Evolutionary conservation across 2,329 filamentous ascomycete genomes (phyloP).

Genomic region (Sphaerostilbella broomeana): DNA sequence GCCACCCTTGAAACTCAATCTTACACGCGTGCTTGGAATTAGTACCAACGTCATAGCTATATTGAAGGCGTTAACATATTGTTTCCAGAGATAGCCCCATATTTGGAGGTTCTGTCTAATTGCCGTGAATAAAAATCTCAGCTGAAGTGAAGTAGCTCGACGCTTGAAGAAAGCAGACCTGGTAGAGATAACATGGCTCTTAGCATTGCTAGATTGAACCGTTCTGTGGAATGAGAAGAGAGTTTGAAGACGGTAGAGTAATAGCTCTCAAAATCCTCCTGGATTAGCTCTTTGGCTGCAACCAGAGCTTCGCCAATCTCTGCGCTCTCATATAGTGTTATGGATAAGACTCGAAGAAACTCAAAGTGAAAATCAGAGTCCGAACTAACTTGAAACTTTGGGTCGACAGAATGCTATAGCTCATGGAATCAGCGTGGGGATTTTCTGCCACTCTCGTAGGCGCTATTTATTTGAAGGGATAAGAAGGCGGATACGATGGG

Average conservation of each 20-base stretch:
- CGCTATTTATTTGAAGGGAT: too few species aligned
- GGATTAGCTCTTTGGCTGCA: slow-evolving; percentile 17
- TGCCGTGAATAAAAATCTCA: slow-evolving; percentile 36
- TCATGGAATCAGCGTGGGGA: too few species aligned
- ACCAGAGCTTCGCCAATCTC: slow-evolving; percentile 27
- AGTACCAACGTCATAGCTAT: slow-evolving; percentile 30
- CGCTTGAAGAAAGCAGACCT: slow-evolving; percentile 29
- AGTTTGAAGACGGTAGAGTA: slow-evolving; percentile 17
- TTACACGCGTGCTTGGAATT: slow-evolving; percentile 27
- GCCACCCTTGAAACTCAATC: slow-evolving; percentile 22
- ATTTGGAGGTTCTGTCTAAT: slow-evolving; percentile 34
- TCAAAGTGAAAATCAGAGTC: slow-evolving; percentile 22
- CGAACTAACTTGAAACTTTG: slow-evolving; percentile 18
- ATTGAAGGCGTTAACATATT: slow-evolving; percentile 31
- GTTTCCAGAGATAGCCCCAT: slow-evolving; percentile 29
- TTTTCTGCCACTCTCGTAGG: too few species aligned
- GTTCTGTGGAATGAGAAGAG: slow-evolving; percentile 15
- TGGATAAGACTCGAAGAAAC: slow-evolving; percentile 19
- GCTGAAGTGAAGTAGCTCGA: slow-evolving; percentile 36
- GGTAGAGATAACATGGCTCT: slow-evolving; percentile 19
- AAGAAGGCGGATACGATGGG: too few species aligned
- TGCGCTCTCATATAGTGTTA: slow-evolving; percentile 20
- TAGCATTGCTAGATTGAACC: slow-evolving; percentile 11
- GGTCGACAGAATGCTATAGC: too few species aligned
- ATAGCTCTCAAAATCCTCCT: slow-evolving; percentile 22